phyloP scores from a whole-genome alignment of 352 stramenopile genomes.

The Pythium periplocum region DNA sequence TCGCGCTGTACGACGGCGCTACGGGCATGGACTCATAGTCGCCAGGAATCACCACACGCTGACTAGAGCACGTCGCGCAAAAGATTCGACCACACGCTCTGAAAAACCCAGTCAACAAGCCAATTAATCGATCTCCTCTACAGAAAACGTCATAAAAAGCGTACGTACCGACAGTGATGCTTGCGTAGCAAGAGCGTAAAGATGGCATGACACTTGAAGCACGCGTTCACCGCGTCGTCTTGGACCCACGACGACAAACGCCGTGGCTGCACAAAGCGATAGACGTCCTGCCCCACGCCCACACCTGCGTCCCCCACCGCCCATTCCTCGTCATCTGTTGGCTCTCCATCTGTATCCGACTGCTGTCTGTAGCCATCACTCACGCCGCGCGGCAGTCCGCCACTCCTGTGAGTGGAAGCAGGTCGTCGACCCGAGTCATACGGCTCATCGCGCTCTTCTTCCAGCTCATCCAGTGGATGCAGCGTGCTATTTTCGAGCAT shows the following conservation, averaged over 20 bases:
- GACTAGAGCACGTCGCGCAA: conserved; percentile 70
- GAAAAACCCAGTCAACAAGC: not conserved
- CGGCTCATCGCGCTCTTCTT: conserved; percentile 14
- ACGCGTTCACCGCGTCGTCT: conserved; percentile 80
- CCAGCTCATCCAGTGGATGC: conserved; percentile 10
- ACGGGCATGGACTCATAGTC: conserved; percentile 78
- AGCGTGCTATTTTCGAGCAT: conserved; percentile 5
- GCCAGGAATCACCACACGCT: conserved; percentile 74
- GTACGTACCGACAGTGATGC: conserved; percentile 63
- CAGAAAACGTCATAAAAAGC: not conserved
- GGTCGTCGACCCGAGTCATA: not conserved
- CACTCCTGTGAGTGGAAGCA: too few species aligned
- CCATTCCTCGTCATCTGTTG: conserved; percentile 64
- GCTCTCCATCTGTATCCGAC: conserved; percentile 17
- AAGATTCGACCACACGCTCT: conserved; percentile 80
- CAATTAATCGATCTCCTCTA: not conserved
- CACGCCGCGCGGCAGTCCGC: not conserved
- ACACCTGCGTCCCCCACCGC: conserved; percentile 42
- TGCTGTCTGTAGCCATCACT: conserved; percentile 6
- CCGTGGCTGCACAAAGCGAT: conserved; percentile 77
- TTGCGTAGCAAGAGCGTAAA: conserved; percentile 80
- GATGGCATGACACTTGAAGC: conserved; percentile 79
- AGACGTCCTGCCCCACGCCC: conserved; percentile 58
- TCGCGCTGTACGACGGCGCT: conserved; percentile 45
- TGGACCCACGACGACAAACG: conserved; percentile 81